Conservation (phyloP, 1,284 basidiomycete genomes). For the Ganoderma leucocontextum region DNA sequence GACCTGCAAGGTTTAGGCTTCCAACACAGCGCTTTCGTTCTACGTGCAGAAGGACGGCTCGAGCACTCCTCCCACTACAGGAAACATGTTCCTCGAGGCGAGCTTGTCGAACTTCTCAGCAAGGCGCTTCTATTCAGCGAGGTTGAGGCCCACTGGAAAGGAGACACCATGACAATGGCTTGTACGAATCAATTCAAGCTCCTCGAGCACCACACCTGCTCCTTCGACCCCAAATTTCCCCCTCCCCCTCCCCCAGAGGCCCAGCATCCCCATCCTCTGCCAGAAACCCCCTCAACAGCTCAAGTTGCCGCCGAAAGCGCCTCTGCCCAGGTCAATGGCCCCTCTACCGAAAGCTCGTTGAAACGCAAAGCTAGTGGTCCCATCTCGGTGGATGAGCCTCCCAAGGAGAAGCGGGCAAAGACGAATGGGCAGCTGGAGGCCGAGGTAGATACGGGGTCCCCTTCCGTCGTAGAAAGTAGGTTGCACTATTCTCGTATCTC, state of each 20-base stretch:
- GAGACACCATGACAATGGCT: slow-evolving; percentile 61
- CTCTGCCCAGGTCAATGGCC: slow-evolving; percentile 8
- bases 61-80: slow-evolving; percentile 70
- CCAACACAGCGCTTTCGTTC: slow-evolving; percentile 78
- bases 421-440: slow-evolving; percentile 36
- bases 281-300: background rate
- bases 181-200: slow-evolving; percentile 76
- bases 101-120: slow-evolving; percentile 80
- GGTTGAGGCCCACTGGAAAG: slow-evolving; percentile 82
- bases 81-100: slow-evolving; percentile 82
- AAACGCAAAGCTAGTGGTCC: slow-evolving; percentile 43
- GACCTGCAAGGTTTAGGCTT: slow-evolving; percentile 59
- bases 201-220: slow-evolving; percentile 75
- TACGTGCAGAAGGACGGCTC: slow-evolving; percentile 74
- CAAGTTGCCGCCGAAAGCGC: slow-evolving; percentile 11
- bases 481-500: slow-evolving; percentile 25
- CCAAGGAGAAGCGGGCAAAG: slow-evolving; percentile 43
- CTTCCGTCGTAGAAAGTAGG: slow-evolving; percentile 42
- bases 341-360: slow-evolving; percentile 27
- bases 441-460: slow-evolving; percentile 37
- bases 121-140: slow-evolving; percentile 87
- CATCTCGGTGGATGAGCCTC: slow-evolving; percentile 36
- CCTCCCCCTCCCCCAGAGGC: slow-evolving; percentile 26
- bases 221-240: slow-evolving; percentile 48
- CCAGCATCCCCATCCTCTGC: slow-evolving; percentile 11